Evolutionary conservation across 129 eudicot genomes (phyloP), one percentile per base, ranked within the genome.

Genomic region (Kitagawia praeruptora): DNA sequence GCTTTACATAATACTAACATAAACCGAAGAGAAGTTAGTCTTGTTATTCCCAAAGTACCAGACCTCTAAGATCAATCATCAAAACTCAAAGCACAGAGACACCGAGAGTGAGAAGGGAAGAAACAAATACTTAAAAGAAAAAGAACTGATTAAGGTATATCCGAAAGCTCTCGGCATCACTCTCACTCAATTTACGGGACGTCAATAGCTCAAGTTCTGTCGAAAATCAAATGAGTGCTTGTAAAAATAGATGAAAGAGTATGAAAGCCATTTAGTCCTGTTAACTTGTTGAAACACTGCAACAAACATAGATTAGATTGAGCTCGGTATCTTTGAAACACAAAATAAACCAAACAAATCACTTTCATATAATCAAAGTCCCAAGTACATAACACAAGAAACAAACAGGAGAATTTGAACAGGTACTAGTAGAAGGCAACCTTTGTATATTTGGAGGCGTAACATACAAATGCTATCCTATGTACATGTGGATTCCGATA

Each of bases 401-500:
- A 61, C 69, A 61, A 61, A 25, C 69, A n/a, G 6, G 15, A 61
- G 6, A 61, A 61, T 25, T 9, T n/a, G 69, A 61, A 61, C 34
- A n/a, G n/a, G n/a, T n/a, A n/a, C n/a, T n/a, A n/a, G 34, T 3
- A 61, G 34, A 61, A 5, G 40, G 19, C 19, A 25, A 28, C 19
- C 38, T 31, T 67, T n/a, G 34, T 23, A 8, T n/a, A 16, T 23
- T 4, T 2, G 34, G 18, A 27, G 44, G 73, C 34, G 16, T 31
- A 31, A 67, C 64, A 78, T 27, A 69, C 42, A 47, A 66, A 44
- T 53, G 42, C 8, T 45, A 78, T 58, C 76, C 70, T 74, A 82
- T 58, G 80, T 78, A 70, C 70, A 95, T 80, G 78, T 95, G 98
- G 74, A 92, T 79, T 34, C 94, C 97, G 41, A 95, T 28, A 25